Conservation (phyloP, 2,329 filamentous ascomycete genomes). For the Claviceps pazoutovae region DNA sequence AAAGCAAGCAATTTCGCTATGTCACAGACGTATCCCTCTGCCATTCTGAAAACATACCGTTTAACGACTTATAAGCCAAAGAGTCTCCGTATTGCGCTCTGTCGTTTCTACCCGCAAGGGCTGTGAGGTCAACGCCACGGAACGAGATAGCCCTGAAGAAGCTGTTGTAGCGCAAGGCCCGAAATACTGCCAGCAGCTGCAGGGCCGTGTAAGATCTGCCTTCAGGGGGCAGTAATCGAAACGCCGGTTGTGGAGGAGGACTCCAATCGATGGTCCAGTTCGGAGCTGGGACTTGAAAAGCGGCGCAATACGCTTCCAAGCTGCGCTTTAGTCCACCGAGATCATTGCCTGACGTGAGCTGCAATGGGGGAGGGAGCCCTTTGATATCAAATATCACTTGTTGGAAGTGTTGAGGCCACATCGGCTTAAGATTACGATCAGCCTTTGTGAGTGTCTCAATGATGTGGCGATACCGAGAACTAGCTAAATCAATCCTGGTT, state of each 20-base stretch:
- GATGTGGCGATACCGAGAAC: constrained; percentile 38
- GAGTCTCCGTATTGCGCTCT: constrained; percentile 29
- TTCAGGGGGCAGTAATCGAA: constrained; percentile 33
- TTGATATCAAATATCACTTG: constrained; percentile 37
- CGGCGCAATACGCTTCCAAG: constrained; percentile 39
- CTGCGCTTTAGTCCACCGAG: constrained; percentile 41
- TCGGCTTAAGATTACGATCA: constrained; percentile 42
- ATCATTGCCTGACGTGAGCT: constrained; percentile 39
- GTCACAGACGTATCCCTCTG: background rate
- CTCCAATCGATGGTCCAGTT: constrained; percentile 37
- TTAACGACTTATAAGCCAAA: constrained; percentile 38
- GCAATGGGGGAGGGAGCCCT: constrained; percentile 37
- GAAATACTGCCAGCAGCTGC: constrained; percentile 42
- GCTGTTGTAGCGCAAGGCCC: constrained; percentile 43
- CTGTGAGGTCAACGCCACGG: constrained; percentile 33
- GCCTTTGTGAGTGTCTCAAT: constrained; percentile 39
- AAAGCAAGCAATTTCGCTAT: background rate
- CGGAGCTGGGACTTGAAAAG: constrained; percentile 34
- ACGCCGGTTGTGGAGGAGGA: constrained; percentile 32
- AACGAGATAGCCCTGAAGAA: constrained; percentile 47
- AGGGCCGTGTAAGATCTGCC: constrained; percentile 29
- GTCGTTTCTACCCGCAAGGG: constrained; percentile 26
- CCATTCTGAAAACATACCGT: constrained; percentile 24
- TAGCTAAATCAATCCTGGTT: constrained; percentile 36
- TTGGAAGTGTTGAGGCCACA: constrained; percentile 43